Base-by-base conservation (phyloP, 768 basidiomycete genomes). In the Auriscalpium vulgare region DNA sequence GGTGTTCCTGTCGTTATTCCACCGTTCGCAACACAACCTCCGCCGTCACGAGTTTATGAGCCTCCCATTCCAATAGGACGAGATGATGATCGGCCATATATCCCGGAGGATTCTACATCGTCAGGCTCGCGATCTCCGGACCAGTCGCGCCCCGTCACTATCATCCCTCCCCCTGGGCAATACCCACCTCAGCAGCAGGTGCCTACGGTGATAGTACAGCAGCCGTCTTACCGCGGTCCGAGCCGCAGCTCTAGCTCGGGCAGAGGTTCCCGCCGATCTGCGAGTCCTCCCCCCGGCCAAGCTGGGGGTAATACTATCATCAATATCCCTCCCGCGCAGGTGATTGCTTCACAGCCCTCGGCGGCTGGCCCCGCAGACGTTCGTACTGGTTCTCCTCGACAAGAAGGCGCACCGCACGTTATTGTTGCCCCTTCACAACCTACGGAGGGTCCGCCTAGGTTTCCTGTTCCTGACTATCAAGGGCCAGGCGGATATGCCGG, bases 81-180 rank as follows among this genome's bases (percentile, higher is more conserved):
- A 21, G 60, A 55, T 0, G 49, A 48, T 0, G 55, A 48, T 29
- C 29, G 29, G 0, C 3, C 35, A 4, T 61, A 34, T 38, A 45
- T 61, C 45, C 60, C 59, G n/a, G 29, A 29, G 29, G 29, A 29
- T 29, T 37, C 59, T 29, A 37, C 38, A 19, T 52, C 56, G 11
- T 51, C 59, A 10, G 38, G n/a, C 21, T 37, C 34, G 38, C 16
- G 21, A 29, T 47, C 45, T 17, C 16, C n/a, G 38, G 17, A 13
- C 44, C 16, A 47, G 21, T 3, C 34, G 54, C 29, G 49, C 21
- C 29, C 37, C 29, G 19, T 29, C 9, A 43, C 43, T 13, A 53
- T 53, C 1, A 17, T 53, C 19, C 40, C 43, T 21, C 52, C 52
- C 2, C 43, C 38, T 13, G 40, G n/a, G 6, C 40, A 53, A 13